phyloP scores from a whole-genome alignment of 2,329 filamentous ascomycete genomes.

The Alternaria hordeiaustralica region DNA sequence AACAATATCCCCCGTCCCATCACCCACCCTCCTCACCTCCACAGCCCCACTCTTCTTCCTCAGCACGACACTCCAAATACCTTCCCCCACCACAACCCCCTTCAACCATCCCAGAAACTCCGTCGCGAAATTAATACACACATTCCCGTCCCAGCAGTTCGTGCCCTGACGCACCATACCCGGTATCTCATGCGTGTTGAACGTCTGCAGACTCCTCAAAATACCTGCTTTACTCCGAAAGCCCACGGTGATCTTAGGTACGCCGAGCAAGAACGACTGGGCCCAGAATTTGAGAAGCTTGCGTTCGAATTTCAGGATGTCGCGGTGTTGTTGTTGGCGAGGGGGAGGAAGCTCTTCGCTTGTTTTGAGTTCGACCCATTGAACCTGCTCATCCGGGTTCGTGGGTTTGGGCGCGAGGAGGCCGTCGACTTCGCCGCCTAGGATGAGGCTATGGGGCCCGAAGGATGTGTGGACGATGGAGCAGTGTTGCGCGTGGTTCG shows the following conservation, averaged over 20 bases:
- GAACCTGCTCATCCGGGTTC: constrained; percentile 59
- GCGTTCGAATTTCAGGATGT: constrained; percentile 78
- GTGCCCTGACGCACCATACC: constrained; percentile 73
- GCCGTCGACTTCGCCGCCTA: constrained; percentile 95
- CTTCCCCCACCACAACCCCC: constrained; percentile 67
- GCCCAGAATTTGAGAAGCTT: constrained; percentile 97
- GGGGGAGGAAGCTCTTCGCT: constrained; percentile 66
- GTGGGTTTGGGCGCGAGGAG: constrained; percentile 44
- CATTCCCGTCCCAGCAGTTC: constrained; percentile 85
- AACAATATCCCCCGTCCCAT: constrained; percentile 78
- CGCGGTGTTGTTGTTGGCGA: constrained; percentile 62
- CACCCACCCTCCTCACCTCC: constrained; percentile 75
- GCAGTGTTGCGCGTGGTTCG: constrained; percentile 94
- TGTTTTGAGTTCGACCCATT: constrained; percentile 97
- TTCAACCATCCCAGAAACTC: constrained; percentile 78
- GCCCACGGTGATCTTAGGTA: constrained; percentile 89
- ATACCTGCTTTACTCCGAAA: constrained; percentile 79
- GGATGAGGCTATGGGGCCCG: constrained; percentile 73
- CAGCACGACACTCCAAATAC: constrained; percentile 81
- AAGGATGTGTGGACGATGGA: constrained; percentile 90
- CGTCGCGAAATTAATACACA: constrained; percentile 89
- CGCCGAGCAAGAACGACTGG: constrained; percentile 91
- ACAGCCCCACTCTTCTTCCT: constrained; percentile 68
- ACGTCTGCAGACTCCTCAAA: constrained; percentile 74
- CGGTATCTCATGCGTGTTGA: constrained; percentile 81